Evolutionary conservation across 805 yeast species (phyloP), one percentile per base, ranked within the genome.

Genomic region (Vanderwaltozyma tropicalis): DNA sequence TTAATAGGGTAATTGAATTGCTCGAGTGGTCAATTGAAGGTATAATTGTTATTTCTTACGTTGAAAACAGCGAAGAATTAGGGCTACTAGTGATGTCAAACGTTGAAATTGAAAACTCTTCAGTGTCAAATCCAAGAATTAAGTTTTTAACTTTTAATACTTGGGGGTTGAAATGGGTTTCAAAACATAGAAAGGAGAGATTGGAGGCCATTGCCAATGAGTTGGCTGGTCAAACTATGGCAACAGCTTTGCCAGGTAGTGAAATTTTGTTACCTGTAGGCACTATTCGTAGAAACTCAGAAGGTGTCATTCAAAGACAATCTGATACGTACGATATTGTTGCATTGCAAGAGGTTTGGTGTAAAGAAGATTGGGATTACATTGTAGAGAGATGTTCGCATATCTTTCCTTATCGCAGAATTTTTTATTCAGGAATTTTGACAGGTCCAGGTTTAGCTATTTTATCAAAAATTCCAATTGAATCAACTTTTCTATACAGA

Each of bases 291-390:
- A n/a, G n/a, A 24, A 24, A 24, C 13, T 8, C 27, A 24, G 4
- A 29, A 6, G n/a, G 13, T 6, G 32, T n/a, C 7, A 20, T 17
- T 28, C 33, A 32, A 6, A 24, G 16, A 3, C 13, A n/a, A 11
- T 7, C 22, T 21, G 28, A 14, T 3, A 11, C 36, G 9, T 30
- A 37, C 4, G 49, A 92, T 59, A 71, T 92, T 11, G 73, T 92
- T 6, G 96, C 96, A 1, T 64, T 92, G n/a, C 98, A 92, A 57
- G 98, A 92, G 54, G 70, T 92, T 11, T 92, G 98, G 98, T 79
- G 80, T 28, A 71, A 76, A 44, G 76, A 72, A 33, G 98, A 92
- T 57, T 88, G 88, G 88, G 71, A 74, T 1, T 73, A 74, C 43
- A 59, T 92, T 16, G 67, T 68, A 14, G 42, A 45, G 3, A 57